These are phyloP conservation scores for Excoecaria agallocha DNA, from an alignment of 345 rosid species.

Conservation along the genomic window DNA sequence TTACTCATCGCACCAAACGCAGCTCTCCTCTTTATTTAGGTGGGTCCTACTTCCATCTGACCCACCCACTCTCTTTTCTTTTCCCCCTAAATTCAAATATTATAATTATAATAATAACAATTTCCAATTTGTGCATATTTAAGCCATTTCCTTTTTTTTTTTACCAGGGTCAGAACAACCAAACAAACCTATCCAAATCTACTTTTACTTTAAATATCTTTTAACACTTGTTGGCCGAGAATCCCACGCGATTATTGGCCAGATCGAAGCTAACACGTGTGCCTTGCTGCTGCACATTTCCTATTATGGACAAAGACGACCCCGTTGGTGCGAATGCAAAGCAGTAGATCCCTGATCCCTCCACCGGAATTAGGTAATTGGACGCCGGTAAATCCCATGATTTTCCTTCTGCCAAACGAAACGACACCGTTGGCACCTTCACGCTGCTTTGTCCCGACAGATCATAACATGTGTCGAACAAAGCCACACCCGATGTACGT, in stretches of 20 bases:
- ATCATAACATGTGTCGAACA: constrained; percentile 94
- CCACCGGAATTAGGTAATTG: constrained; percentile 76
- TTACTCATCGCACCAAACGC: not conserved
- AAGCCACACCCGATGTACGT: constrained; percentile 45
- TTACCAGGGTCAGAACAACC: not conserved
- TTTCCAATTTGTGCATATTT: not conserved
- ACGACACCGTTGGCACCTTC: constrained; percentile 72
- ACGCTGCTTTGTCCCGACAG: constrained; percentile 57
- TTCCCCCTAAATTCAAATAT: not conserved
- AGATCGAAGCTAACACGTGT: constrained; percentile 83
- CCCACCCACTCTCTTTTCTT: not conserved
- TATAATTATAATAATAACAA: not conserved
- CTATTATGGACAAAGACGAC: constrained; percentile 76
- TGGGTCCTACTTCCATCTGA: constrained; percentile 4
- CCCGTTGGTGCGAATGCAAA: constrained; percentile 94
- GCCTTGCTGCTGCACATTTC: constrained; percentile 96
- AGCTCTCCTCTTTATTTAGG: not conserved
- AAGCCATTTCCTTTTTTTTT: not conserved
- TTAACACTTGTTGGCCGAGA: constrained; percentile 65
- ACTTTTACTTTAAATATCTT: not conserved
- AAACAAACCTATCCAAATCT: not conserved
- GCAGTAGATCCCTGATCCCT: constrained; percentile 69
- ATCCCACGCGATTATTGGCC: constrained; percentile 57
- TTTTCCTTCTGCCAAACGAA: constrained; percentile 60
- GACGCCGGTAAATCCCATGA: constrained; percentile 62